Conservation (phyloP, 2,329 filamentous ascomycete genomes). For the Botrytis elliptica region DNA sequence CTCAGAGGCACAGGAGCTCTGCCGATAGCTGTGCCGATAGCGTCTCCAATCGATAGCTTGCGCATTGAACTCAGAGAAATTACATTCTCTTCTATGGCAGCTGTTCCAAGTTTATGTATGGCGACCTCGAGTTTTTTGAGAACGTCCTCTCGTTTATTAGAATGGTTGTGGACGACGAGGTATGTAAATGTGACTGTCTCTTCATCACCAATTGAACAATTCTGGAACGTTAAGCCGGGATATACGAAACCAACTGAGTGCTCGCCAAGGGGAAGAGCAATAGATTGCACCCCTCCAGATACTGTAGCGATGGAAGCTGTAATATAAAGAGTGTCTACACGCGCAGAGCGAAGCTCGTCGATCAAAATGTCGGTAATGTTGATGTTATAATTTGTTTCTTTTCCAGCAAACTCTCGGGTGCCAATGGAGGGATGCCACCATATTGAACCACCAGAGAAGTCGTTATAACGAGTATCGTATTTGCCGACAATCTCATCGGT, state of each 20-base stretch:
- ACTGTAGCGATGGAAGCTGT: not conserved
- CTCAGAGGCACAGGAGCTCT: not conserved
- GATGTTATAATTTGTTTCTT: constrained; percentile 6
- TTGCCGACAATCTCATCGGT: not conserved
- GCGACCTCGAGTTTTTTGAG: constrained; percentile 5
- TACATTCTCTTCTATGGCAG: not conserved
- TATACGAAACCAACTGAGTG: not conserved
- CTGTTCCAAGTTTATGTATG: constrained; percentile 2
- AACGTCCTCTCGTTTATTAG: constrained; percentile 3
- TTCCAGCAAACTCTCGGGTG: not conserved
- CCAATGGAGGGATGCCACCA: constrained; percentile 13
- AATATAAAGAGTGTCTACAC: constrained; percentile 12
- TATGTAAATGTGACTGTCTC: constrained; percentile 8
- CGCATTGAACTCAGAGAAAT: not conserved
- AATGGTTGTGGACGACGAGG: constrained; percentile 6
- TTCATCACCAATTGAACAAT: constrained; percentile 9
- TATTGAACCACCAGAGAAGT: constrained; percentile 11
- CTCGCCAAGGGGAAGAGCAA: not conserved
- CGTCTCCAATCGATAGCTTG: not conserved
- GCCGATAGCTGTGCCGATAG: constrained; percentile 9
- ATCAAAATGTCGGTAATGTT: not conserved
- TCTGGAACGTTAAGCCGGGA: not conserved
- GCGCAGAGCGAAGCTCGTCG: not conserved
- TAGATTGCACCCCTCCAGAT: not conserved
- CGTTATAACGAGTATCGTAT: constrained; percentile 5